Base-by-base conservation (phyloP, 495 filamentous ascomycete species). In the Xylaria sp. region DNA sequence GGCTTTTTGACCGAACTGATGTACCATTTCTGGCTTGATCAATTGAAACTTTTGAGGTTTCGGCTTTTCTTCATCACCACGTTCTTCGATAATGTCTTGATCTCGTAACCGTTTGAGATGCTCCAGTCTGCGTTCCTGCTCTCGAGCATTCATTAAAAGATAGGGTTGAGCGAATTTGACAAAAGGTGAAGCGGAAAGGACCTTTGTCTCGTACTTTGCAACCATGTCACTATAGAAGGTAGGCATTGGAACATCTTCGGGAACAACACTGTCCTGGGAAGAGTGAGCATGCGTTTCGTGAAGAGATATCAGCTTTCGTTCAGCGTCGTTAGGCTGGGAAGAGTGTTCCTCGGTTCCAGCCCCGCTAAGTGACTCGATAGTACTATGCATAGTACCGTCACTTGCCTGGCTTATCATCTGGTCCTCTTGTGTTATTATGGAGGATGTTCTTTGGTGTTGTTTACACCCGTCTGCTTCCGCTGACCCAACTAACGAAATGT, bases 161-260 rank as follows among this genome's bases (percentile, higher is more conserved):
- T 98, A 97, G 2, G 97, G 97, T 76, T 94, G 93, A 76, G 92
- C 91, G 76, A 98, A 98, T 79, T 92, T 95, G 53, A 98, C 97
- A 74, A 97, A 98, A 5, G 97, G 97, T 0, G 97, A 98, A 1
- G 94, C 92, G 9, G 97, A 98, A n/a, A 99, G 83, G 61, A 99
- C 90, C 74, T 93, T 95, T 2, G 94, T 97, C 72, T 94, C 85
- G 76, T 97, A 92, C 75, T 97, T 94, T 53, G 93, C 90, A 44
- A 98, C 93, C 88, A 98, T 93, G 77, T 98, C 92, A 73, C 93
- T 91, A 78, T 98, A 98, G 72, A 93, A 97, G 2, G 92, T 95
- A 31, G 96, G 93, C 86, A 94, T 92, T 1, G 95, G 94, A 48
- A 95, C 85, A 79, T 95, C 92, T 68, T 96, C 93, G 15, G 93